These are phyloP conservation scores for Paramecium bursaria DNA, from an alignment of 73 alveolate genomes.

Conservation along the genomic window DNA sequence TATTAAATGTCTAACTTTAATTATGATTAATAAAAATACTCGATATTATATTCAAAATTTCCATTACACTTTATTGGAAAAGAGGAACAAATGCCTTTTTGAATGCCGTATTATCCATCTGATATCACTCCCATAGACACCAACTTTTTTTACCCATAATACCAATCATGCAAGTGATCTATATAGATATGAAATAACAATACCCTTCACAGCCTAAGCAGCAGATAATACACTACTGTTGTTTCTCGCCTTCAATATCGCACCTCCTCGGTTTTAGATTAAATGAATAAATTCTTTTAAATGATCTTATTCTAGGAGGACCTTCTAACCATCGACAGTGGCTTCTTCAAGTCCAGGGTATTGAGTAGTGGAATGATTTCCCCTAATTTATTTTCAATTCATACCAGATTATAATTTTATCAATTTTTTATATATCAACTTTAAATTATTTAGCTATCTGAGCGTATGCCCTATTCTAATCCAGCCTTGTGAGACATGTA, in stretches of 20 bases:
- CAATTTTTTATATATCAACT: conserved; percentile 66
- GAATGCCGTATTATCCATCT: conserved; percentile 79
- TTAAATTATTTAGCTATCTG: conserved; percentile 68
- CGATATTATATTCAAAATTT: conserved; percentile 80
- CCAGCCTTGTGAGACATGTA: conserved; percentile 88
- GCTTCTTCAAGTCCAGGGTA: conserved; percentile 75
- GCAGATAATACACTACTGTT: conserved; percentile 87
- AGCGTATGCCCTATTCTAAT: conserved; percentile 87
- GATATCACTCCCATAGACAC: conserved; percentile 86
- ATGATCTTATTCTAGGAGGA: not conserved
- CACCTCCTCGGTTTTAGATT: conserved; percentile 93
- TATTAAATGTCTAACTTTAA: too few species aligned
- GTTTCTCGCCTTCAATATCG: conserved; percentile 79
- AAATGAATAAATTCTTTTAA: conserved; percentile 69
- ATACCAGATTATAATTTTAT: conserved; percentile 78
- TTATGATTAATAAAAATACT: too few species aligned
- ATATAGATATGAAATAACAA: not conserved
- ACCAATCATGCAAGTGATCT: conserved; percentile 92
- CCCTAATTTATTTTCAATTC: too few species aligned
- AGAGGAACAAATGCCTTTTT: conserved; percentile 81
- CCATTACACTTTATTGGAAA: conserved; percentile 85
- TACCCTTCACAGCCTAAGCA: conserved; percentile 86
- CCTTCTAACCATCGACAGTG: conserved; percentile 38
- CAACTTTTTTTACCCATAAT: conserved; percentile 80
- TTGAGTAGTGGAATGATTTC: conserved; percentile 89